Percentiles rank a stretch among this genome's conserved stretches.
phyloP scores from a whole-genome alignment of 352 stramenopile genomes.

The Phytopythium sindhum region DNA sequence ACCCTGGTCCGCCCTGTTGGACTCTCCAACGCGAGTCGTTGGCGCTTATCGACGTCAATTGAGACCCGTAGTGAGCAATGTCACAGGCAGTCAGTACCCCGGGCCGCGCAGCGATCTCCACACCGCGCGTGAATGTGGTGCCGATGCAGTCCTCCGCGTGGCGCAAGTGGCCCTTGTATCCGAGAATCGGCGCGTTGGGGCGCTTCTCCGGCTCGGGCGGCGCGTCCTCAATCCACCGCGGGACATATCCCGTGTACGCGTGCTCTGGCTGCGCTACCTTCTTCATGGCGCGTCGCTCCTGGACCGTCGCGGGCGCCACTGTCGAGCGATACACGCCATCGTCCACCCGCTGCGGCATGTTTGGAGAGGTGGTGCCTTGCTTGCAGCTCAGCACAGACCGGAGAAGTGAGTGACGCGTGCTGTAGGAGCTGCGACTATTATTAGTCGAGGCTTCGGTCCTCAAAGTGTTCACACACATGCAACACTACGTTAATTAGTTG shows the following conservation, averaged over 20 bases:
- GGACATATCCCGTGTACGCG: slow-evolving; percentile 57
- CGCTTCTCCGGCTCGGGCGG: slow-evolving; percentile 18
- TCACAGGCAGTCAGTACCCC: slow-evolving; percentile 7
- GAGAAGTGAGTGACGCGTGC: no score
- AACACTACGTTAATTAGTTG: no score
- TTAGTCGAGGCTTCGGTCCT: background rate
- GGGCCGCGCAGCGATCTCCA: slow-evolving; percentile 28
- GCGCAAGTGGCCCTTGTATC: slow-evolving; percentile 60
- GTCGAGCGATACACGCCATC: slow-evolving; percentile 7
- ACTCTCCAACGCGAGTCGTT: background rate
- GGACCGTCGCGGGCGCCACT: slow-evolving; percentile 27
- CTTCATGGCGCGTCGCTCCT: slow-evolving; percentile 62
- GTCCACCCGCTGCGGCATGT: slow-evolving; percentile 1
- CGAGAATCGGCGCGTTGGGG: slow-evolving; percentile 43
- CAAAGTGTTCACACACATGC: no score
- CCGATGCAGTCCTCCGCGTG: slow-evolving; percentile 56
- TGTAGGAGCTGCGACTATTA: background rate
- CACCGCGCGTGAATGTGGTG: slow-evolving; percentile 63
- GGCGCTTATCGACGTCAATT: background rate
- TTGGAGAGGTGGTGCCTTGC: background rate
- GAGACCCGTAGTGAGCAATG: slow-evolving; percentile 8
- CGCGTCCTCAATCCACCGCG: slow-evolving; percentile 13
- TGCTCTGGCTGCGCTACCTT: slow-evolving; percentile 66
- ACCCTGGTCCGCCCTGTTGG: background rate
- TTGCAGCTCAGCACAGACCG: background rate